phyloP scores from a whole-genome alignment of 2,329 filamentous ascomycete species.

The Calcarisporium arbuscula region DNA sequence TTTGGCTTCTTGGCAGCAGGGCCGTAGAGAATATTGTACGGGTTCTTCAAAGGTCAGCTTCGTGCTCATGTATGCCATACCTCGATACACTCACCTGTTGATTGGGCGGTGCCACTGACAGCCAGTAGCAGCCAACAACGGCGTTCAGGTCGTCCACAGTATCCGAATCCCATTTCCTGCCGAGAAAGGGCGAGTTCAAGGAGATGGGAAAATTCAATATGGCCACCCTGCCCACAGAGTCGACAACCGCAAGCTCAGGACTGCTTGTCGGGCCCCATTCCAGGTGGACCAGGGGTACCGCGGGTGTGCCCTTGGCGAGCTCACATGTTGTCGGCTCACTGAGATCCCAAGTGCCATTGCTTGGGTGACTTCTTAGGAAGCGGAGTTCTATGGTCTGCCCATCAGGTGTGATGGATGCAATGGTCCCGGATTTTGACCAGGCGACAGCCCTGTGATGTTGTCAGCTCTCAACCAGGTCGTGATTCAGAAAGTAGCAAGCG shows the following conservation, averaged over 20 bases:
- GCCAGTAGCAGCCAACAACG: constrained; percentile 82
- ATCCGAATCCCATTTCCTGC: constrained; percentile 60
- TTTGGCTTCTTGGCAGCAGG: constrained; percentile 62
- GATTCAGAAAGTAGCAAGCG: constrained; percentile 22
- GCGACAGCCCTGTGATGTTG: constrained; percentile 57
- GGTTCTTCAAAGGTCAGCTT: constrained; percentile 23
- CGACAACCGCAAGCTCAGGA: constrained; percentile 77
- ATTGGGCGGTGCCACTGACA: constrained; percentile 50
- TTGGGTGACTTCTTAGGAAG: constrained; percentile 62
- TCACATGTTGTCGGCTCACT: constrained; percentile 62
- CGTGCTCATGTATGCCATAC: too few relatives aligned
- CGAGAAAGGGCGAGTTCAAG: constrained; percentile 63
- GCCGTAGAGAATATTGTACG: constrained; percentile 45
- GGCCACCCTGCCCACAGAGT: constrained; percentile 69
- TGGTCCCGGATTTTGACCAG: constrained; percentile 83
- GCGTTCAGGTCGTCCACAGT: constrained; percentile 66
- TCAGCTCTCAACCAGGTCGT: constrained; percentile 11
- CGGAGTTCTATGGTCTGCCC: constrained; percentile 65
- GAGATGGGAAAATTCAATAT: constrained; percentile 66
- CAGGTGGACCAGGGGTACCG: constrained; percentile 69
- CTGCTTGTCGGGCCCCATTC: constrained; percentile 69
- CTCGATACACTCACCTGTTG: constrained; percentile 28
- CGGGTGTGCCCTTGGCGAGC: constrained; percentile 55
- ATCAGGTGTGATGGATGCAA: constrained; percentile 72
- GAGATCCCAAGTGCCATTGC: constrained; percentile 68